Evolutionary conservation across 257 asterid genomes (phyloP).

Genomic region (Jacaranda copaia): DNA sequence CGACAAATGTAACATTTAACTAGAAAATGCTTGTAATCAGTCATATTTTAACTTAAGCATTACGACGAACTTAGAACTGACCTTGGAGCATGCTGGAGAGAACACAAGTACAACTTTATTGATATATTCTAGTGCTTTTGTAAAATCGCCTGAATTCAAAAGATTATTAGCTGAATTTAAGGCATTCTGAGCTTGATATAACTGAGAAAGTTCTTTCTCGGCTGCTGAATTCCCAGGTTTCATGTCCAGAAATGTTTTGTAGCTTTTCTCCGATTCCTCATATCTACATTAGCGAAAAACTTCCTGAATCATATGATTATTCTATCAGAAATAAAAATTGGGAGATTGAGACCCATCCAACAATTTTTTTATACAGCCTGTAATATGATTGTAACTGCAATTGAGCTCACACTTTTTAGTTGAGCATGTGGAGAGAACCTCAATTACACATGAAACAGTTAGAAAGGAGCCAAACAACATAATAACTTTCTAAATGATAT

Average conservation of each 20-base stretch:
- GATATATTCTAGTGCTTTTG: slow-evolving; percentile 72
- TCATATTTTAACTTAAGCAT: slow-evolving; percentile 1
- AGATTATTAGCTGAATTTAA: slow-evolving; percentile 68
- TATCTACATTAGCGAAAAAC: slow-evolving; percentile 78
- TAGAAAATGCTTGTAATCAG: not conserved
- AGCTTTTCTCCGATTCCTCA: slow-evolving; percentile 82
- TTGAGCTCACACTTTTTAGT: not conserved
- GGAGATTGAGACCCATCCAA: slow-evolving; percentile 6
- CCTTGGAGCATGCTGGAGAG: slow-evolving; percentile 93
- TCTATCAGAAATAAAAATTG: slow-evolving; percentile 37
- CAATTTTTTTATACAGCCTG: not conserved
- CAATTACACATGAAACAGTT: not conserved
- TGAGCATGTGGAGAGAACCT: slow-evolving; percentile 1
- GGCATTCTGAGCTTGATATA: slow-evolving; percentile 77
- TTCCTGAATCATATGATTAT: slow-evolving; percentile 47
- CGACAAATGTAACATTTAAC: slow-evolving; percentile 15
- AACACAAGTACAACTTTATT: slow-evolving; percentile 88
- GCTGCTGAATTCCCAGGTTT: slow-evolving; percentile 77
- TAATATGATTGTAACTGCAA: not conserved
- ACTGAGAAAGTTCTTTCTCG: slow-evolving; percentile 89
- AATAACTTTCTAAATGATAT: not conserved
- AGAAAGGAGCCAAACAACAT: too few species aligned
- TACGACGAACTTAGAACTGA: slow-evolving; percentile 33
- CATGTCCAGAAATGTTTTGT: slow-evolving; percentile 78
- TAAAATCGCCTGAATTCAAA: slow-evolving; percentile 70